Base-by-base conservation (phyloP, 371 early-diverging fungal species). In the Lichtheimia corymbifera region DNA sequence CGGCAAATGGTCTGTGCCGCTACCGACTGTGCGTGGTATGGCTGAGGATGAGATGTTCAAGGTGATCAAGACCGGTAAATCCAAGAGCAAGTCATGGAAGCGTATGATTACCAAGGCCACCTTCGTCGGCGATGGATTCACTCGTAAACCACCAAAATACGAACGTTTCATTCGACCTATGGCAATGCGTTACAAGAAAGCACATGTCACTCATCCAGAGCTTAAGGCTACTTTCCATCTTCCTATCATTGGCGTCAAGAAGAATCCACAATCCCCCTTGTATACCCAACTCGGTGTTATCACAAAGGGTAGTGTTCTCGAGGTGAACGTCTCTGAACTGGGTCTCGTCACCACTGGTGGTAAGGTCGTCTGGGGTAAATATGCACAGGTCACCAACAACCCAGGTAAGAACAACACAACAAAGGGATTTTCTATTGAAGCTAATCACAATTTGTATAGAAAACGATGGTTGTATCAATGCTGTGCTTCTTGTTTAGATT, bases 311-410 rank as follows among this genome's bases (percentile, higher is more conserved):
- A 99, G 99, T 6, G 92, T 99, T 54, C 90, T 99, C 55, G 99
- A 99, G 84, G 98, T 93, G 22, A 76, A 65, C 56, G 82, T 99
- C 4, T 91, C 93, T 66, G 99, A 99, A 77, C 84, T 99, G 60
- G 99, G 99, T 60, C 83, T 99, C 52, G 99, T 99, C 20, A 98
- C 99, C 50, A 95, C 95, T 43, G 87, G 91, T 70, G 99, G 99
- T 62, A 98, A 99, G 82, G 98, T 99, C 61, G 97, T 99, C 17
- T 99, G 99, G 99, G 99, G 99, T 68, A 99, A 99, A 84, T 99
- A 99, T 80, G 97, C 98, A 15, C 99, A 99, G 84, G 89, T 96
- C 15, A 96, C 94, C 14, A 96, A 96, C 73, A 91, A 94, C 73
- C 96, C 96, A 44, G 70, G 95, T 93, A 74, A 85, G 82, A 11